Percentiles rank a stretch among this genome's conserved stretches.
Evolutionary conservation across 768 basidiomycete species (phyloP).

Genomic region (Brasilioporus rufonigricans): DNA sequence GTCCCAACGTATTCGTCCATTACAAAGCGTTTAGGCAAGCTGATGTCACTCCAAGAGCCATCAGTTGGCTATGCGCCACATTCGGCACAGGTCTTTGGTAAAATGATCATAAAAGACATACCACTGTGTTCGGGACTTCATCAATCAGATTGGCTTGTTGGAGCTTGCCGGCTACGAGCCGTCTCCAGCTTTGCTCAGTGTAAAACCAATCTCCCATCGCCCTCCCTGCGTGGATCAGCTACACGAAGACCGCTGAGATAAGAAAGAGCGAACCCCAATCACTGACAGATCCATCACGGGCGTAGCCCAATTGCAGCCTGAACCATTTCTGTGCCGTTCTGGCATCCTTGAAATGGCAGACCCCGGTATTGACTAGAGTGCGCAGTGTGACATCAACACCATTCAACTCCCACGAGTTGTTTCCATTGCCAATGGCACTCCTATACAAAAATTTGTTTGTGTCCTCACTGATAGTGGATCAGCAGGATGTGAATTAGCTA

Average conservation of each 20-base stretch:
- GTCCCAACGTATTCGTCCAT: not conserved
- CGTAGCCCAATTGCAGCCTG: not conserved
- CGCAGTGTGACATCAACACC: not conserved
- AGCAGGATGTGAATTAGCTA: not conserved
- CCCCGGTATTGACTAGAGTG: not conserved
- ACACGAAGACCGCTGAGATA: not conserved
- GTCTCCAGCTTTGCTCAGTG: slow-evolving; percentile 5
- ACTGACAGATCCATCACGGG: not conserved
- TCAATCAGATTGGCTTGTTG: not conserved
- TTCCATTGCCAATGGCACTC: not conserved
- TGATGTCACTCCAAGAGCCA: not conserved
- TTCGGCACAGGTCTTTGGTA: not conserved
- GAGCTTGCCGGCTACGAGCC: slow-evolving; percentile 1
- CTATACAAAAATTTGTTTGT: not conserved
- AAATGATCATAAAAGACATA: not conserved
- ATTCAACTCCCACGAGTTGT: slow-evolving; percentile 1
- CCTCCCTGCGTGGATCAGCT: not conserved
- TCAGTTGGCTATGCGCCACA: not conserved
- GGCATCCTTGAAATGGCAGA: not conserved
- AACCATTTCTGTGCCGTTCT: slow-evolving; percentile 5
- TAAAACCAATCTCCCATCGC: slow-evolving; percentile 1
- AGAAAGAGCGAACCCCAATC: not conserved
- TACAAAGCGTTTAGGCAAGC: not conserved
- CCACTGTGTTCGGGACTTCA: not conserved
- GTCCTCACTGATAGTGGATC: not conserved